Evolutionary conservation across 2,329 filamentous ascomycete species (phyloP), one percentile per base, ranked within the genome.

Genomic region (Coleophoma eucalyptorum): DNA sequence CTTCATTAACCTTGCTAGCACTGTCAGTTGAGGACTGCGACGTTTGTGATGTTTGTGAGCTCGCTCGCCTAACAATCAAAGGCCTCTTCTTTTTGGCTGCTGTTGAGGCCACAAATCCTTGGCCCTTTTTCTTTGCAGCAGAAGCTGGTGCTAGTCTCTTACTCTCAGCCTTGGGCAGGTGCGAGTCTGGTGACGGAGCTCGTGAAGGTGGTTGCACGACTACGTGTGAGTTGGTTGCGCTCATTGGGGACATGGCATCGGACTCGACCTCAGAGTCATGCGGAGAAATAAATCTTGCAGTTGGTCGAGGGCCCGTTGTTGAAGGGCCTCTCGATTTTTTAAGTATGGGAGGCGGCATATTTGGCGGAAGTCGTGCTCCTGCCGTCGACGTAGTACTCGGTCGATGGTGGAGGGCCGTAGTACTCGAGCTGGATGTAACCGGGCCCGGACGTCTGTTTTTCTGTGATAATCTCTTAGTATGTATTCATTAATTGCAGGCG

Each of bases 271-370:
- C 72, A 32, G 77, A 77, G 31, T 70, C 72, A 32, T 74, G 73
- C 2, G 80, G 80, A 15, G 78, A 79, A 7, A 77, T 74, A 57
- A 84, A 84, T n/a, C 80, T 77, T 49, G 81, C 80, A 8, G 79
- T 83, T n/a, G 79, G 80, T 18, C 77, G 73, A 12, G 78, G 75
- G 5, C 78, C 78, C 15, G 72, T 74, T 18, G 69, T 66, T 31
- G 79, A 79, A 50, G 78, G 77, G 13, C 75, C 76, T 58, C 78
- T 73, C 42, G 74, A 68, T 64, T 84, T 84, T 62, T 83, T 84
- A 52, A 84, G 61, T 48, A 84, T 85, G 1, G 81, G 80, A 57
- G 81, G 79, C 3, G 73, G 62, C 34, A 63, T 58, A 4, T 54
- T 50, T 13, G 74, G 76, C 4, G 75, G 72, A 7, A 74, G 47